Base-by-base conservation (phyloP, 2,329 filamentous ascomycete genomes). In the Stagonosporopsis rhizophila region DNA sequence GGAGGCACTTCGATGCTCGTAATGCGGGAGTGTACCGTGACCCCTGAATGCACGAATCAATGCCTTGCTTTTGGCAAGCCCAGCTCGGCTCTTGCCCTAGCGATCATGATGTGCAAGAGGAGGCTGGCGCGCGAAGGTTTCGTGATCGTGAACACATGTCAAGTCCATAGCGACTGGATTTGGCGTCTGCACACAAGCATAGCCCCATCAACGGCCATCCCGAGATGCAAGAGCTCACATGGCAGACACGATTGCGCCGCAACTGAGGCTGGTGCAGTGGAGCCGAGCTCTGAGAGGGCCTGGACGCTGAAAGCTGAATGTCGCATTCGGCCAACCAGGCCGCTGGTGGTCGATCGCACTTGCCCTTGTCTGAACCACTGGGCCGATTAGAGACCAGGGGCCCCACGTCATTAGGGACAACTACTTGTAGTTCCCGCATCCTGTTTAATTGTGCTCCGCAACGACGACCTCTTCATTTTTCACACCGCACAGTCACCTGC, bases 391-490 rank as follows among this genome's bases (percentile, higher is more conserved):
- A n/a, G 44, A 44, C 54, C 49, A 58, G 57, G 52, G 59, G 46
- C 56, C 58, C 57, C 61, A 63, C 63, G 63, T 66, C 63, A 65
- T 58, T 41, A 25, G 50, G 52, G 32, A 44, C 27, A 35, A 48
- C 53, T 65, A 59, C 56, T 63, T 59, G 59, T 61, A 58, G 60
- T 59, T 58, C 52, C 58, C 49, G 53, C 55, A 53, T 58, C 59
- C 61, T 62, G 59, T 62, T 64, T 66, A 56, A 61, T 59, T 62
- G 57, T 58, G 45, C 54, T 47, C 41, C 42, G 52, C 52, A 30
- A 50, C 52, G 49, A 53, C 57, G 47, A 54, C 51, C 51, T 58
- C 46, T 41, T 44, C 42, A 48, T 52, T 53, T 42, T 55, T 48
- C 46, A 44, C 34, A 39, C 35, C 44, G 42, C 48, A 56, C 53